Percentiles rank a stretch among this genome's conserved stretches.
Conservation (phyloP, 257 asterid species). For the Scutellaria barbata region DNA sequence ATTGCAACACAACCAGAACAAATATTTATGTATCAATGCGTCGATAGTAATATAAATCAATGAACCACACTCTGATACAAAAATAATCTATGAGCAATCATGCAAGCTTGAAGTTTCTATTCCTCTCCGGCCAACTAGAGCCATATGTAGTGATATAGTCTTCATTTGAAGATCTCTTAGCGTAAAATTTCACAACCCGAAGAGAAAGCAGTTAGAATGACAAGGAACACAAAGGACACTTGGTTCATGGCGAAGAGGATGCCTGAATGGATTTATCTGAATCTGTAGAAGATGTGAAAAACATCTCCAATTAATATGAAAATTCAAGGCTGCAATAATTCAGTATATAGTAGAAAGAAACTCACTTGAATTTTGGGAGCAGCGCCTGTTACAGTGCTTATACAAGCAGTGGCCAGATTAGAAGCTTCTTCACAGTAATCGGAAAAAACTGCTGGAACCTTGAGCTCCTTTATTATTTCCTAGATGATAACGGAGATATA, state of each 20-base stretch:
- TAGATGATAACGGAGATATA: slow-evolving; percentile 28
- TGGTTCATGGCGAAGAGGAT: slow-evolving; percentile 77
- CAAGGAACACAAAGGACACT: slow-evolving; percentile 76
- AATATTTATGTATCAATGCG: too few relatives aligned
- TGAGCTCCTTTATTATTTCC: slow-evolving; percentile 70
- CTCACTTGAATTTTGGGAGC: slow-evolving; percentile 60
- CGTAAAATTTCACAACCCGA: slow-evolving; percentile 57
- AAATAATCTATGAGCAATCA: too few relatives aligned
- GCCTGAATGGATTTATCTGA: slow-evolving; percentile 93
- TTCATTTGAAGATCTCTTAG: not conserved
- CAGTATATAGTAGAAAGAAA: slow-evolving; percentile 25
- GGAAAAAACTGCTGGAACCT: slow-evolving; percentile 76
- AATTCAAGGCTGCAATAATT: not conserved
- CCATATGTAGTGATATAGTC: too few relatives aligned
- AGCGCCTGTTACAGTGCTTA: slow-evolving; percentile 53
- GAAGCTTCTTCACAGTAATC: slow-evolving; percentile 98
- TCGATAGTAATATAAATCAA: not conserved
- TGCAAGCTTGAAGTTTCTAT: too few relatives aligned
- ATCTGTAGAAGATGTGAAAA: slow-evolving; percentile 48
- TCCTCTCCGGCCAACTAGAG: too few relatives aligned
- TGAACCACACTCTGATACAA: not conserved
- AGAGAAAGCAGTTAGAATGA: slow-evolving; percentile 85
- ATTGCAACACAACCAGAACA: too few relatives aligned
- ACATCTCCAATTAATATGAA: slow-evolving; percentile 1
- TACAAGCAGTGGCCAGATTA: slow-evolving; percentile 68